Percentiles rank a stretch among this genome's conserved stretches.
These are phyloP conservation scores for Trichoderma sp. DNA, from an alignment of 2,329 filamentous ascomycete species.

Conservation along the genomic window DNA sequence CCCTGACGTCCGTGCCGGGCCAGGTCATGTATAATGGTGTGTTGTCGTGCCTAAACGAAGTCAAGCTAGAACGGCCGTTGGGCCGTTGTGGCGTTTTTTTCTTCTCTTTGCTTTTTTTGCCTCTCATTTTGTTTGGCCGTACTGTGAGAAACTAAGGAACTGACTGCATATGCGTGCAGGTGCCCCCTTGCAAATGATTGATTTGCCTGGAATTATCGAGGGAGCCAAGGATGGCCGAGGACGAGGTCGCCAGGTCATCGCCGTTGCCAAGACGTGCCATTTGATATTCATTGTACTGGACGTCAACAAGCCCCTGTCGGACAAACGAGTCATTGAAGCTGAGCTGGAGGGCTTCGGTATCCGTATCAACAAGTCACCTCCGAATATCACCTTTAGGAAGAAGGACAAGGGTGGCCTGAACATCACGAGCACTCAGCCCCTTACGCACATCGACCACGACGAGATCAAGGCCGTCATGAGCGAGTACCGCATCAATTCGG, in stretches of 20 bases:
- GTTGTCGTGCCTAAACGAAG: constrained; percentile 27
- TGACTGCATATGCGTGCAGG: constrained; percentile 43
- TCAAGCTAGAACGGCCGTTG: background rate
- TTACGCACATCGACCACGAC: constrained; percentile 90
- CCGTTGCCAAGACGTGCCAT: constrained; percentile 97
- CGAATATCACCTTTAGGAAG: constrained; percentile 99
- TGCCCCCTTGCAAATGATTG: constrained; percentile 96
- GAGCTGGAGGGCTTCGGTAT: constrained; percentile 98
- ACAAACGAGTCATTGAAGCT: constrained; percentile 92
- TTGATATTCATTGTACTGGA: constrained; percentile 98
- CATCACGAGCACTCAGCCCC: constrained; percentile 90
- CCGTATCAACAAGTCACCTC: constrained; percentile 93
- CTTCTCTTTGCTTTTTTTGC: background rate
- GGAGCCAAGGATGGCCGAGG: constrained; percentile 98
- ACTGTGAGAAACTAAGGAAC: background rate
- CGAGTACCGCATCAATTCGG: constrained; percentile 95
- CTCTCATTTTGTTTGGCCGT: background rate
- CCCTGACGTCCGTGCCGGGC: constrained; percentile 92
- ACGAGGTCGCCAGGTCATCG: constrained; percentile 96
- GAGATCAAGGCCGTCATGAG: constrained; percentile 98
- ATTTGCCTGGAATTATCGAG: constrained; percentile 97
- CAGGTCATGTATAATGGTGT: constrained; percentile 90
- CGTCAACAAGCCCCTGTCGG: constrained; percentile 96
- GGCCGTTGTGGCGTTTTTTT: background rate
- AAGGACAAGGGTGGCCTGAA: constrained; percentile 98